Evolutionary conservation across 768 basidiomycete species (phyloP), one percentile per base, ranked within the genome.

Genomic region (Rhodocollybia butyracea): DNA sequence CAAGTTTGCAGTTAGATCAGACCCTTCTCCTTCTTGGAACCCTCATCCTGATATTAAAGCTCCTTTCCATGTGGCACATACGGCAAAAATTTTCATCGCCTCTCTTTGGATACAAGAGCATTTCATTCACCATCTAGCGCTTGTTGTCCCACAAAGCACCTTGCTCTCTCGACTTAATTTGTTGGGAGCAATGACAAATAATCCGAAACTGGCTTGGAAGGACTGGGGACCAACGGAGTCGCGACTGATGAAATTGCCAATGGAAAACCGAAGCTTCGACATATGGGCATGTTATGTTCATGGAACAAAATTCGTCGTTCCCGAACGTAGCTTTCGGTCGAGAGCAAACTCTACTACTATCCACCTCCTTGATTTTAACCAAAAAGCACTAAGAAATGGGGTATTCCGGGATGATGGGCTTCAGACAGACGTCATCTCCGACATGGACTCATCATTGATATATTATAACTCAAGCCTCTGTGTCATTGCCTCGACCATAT

Each of bases 281-380:
- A 64, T 72, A n/a, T 85, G 83, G 83, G 80, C 82, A 7, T 85
- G 83, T 67, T 82, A 81, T 59, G 76, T 83, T 19, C 75, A 73
- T 60, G 83, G 82, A 21, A 72, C 71, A 26, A 74, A 72, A 56
- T 81, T 73, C 50, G 75, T 72, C 7, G 57, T 71, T 57, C 43
- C 69, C 60, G 36, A 55, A 31, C 30, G 32, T 26, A 40, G 62
- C 22, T 41, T 53, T 26, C 41, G 60, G 47, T 51, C 50, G 47
- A 46, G n/a, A 46, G 31, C 55, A 55, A 46, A 38, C 24, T 54
- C 63, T 59, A n/a, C n/a, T 31, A 61, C 46, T 38, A 58, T 76
- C 60, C 68, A 74, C 41, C 60, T 83, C 30, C 79, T 76, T 63
- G 82, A 85, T 63, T 84, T 83, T 57, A 81, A 82, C 59, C 76